Conservation (phyloP, 2,329 filamentous ascomycete species). For the Uncinocarpus reesii region DNA sequence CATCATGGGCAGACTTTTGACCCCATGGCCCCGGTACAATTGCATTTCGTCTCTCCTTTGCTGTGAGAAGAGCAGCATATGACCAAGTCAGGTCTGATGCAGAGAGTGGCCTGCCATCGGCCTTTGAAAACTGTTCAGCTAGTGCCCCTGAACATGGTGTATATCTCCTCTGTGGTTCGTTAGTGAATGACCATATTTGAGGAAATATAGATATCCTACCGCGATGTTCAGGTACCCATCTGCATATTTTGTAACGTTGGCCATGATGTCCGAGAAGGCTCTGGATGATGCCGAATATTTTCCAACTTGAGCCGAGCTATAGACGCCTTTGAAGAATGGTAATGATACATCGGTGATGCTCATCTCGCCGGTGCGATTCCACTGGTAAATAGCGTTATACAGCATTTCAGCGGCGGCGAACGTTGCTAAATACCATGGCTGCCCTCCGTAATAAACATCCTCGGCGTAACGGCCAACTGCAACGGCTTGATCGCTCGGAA, state of each 20-base stretch:
- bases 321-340: conserved; percentile 59
- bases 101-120: conserved; percentile 29
- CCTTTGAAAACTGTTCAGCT: conserved; percentile 34
- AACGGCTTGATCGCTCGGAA: conserved; percentile 49
- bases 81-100: conserved; percentile 39
- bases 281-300: conserved; percentile 51
- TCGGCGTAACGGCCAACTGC: conserved; percentile 59
- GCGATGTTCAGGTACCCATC: conserved; percentile 43
- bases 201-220: conserved; percentile 17
- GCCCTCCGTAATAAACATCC: conserved; percentile 64
- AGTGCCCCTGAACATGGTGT: conserved; percentile 49
- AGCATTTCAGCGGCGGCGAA: conserved; percentile 68
- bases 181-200: not conserved
- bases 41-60: conserved; percentile 26
- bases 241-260: conserved; percentile 52
- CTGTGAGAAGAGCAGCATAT: conserved; percentile 35
- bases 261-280: conserved; percentile 37
- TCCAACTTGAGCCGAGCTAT: conserved; percentile 47
- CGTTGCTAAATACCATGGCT: conserved; percentile 70
- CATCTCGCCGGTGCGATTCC: conserved; percentile 54
- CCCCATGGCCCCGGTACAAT: conserved; percentile 30
- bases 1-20: conserved; percentile 23
- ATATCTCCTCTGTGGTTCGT: conserved; percentile 27
- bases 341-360: conserved; percentile 56
- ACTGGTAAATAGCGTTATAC: conserved; percentile 63